Evolutionary conservation across 768 basidiomycete species (phyloP).

Genomic region (Mycena metata): DNA sequence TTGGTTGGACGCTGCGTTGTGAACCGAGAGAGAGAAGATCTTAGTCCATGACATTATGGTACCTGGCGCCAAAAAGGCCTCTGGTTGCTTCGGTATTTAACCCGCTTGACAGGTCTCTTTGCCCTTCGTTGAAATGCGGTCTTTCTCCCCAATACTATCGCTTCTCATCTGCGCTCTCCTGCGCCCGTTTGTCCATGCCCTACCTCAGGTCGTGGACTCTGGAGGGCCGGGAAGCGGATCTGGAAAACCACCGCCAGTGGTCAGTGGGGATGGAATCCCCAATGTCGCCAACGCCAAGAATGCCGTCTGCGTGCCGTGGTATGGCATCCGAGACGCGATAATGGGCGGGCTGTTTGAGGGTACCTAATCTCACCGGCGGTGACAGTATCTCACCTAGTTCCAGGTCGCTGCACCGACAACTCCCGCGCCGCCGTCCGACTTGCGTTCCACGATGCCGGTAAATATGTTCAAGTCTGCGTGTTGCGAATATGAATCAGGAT

Average conservation of each 20-base stretch:
- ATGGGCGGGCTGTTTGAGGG: slow-evolving; percentile 30
- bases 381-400: too few species aligned
- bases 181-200: too few species aligned
- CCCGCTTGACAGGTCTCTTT: too few species aligned
- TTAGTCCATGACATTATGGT: too few species aligned
- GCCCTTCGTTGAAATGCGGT: too few species aligned
- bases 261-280: slow-evolving; percentile 25
- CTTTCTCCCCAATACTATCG: too few species aligned
- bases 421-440: slow-evolving; percentile 33
- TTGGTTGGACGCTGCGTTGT: too few species aligned
- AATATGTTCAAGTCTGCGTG: neutral
- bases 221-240: neutral
- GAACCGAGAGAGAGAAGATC: too few species aligned
- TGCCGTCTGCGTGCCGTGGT: slow-evolving; percentile 25
- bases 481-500: neutral
- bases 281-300: slow-evolving; percentile 24
- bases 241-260: neutral
- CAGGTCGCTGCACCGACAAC: slow-evolving; percentile 32
- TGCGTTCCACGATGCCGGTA: slow-evolving; percentile 37
- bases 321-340: slow-evolving; percentile 34
- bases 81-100: too few species aligned
- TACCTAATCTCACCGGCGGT: too few species aligned
- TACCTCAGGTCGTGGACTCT: neutral
- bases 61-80: too few species aligned
- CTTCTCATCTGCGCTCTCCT: too few species aligned